Base-by-base conservation (phyloP, 192 early-diverging fungal species). In the Pilobolus umbonatus region DNA sequence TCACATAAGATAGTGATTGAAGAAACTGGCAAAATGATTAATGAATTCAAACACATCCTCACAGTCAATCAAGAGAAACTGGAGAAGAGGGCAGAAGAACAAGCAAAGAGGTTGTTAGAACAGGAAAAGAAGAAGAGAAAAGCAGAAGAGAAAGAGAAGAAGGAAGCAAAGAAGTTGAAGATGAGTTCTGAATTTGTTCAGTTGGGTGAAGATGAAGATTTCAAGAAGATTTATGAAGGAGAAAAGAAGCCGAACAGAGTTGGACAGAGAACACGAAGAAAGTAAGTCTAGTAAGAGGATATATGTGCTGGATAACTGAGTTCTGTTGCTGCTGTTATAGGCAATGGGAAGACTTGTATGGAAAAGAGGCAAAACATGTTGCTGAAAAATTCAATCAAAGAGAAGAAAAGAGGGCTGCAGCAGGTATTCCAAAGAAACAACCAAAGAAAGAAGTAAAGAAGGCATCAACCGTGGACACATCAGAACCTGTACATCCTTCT, bases 191-290 rank as follows among this genome's bases (percentile, higher is more conserved):
- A 54, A 38, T 54, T 54, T 12, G 25, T 54, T 54, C 34, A 38
- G 7, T 24, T 54, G 24, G 56, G 56, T 6, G 58, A 50, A 6
- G 69, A 71, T 43, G 31, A 47, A 10, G 57, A 71, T 10, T 71
- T 71, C 53, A 54, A 71, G n/a, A 65, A 71, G 39, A 57, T 57
- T 53, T 71, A 71, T 62, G 31, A 60, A 6, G 63, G 63, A 3
- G 45, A 42, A 56, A 43, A 48, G 22, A 66, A 65, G 44, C 47
- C 55, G 38, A 71, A 71, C 42, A 48, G 69, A 53, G 46, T 38
- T 0, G 63, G 69, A 19, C 69, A 71, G 47, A 54, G 63, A 38
- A 39, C 39, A 32, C 43, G 69, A 65, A 53, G 69, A 60, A 51
- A 52, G 69, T 71, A 57, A 62, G 69, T 61, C n/a, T 17, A 44